Percentiles rank a stretch among this genome's conserved stretches.
Conservation (phyloP, 2,329 filamentous ascomycete species). For the Cladosporium sphaerospermum region DNA sequence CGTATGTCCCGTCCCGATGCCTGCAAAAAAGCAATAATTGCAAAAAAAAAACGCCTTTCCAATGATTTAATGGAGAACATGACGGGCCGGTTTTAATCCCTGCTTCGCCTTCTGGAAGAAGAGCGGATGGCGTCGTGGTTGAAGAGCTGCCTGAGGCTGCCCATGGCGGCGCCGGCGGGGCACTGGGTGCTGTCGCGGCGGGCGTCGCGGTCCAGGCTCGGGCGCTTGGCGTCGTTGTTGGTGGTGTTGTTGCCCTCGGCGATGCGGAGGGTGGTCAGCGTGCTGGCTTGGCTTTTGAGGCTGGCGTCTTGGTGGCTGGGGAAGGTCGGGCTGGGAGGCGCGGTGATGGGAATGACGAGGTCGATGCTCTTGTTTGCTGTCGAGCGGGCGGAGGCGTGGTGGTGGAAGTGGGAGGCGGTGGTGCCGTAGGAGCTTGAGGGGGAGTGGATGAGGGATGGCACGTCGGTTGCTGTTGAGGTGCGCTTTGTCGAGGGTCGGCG, state of each 20-base stretch:
- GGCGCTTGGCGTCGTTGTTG: neutral
- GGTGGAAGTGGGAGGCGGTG: conserved; percentile 34
- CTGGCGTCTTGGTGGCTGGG: conserved; percentile 21
- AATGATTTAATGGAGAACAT: neutral
- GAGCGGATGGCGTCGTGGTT: conserved; percentile 29
- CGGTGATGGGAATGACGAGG: conserved; percentile 38
- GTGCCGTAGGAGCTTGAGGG: conserved; percentile 41
- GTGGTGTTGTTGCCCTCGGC: conserved; percentile 20
- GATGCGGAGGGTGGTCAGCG: conserved; percentile 25
- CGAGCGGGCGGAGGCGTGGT: conserved; percentile 34
- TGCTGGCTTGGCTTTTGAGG: conserved; percentile 28
- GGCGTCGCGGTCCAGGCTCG: neutral
- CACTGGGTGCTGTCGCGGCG: neutral
- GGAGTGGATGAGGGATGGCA: conserved; percentile 43
- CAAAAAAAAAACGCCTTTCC: neutral
- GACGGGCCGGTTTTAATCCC: neutral
- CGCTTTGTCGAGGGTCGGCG: conserved; percentile 5
- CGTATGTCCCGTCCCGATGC: neutral
- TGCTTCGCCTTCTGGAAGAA: conserved; percentile 13
- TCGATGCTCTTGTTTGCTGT: conserved; percentile 31
- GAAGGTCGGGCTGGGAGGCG: conserved; percentile 20
- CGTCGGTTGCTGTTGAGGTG: conserved; percentile 26
- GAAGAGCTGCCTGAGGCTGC: conserved; percentile 30
- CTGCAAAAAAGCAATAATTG: no score
- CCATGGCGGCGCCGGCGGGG: conserved; percentile 10